Conservation (phyloP, 805 yeast genomes). For the Sugiyamaella chiloensis region DNA sequence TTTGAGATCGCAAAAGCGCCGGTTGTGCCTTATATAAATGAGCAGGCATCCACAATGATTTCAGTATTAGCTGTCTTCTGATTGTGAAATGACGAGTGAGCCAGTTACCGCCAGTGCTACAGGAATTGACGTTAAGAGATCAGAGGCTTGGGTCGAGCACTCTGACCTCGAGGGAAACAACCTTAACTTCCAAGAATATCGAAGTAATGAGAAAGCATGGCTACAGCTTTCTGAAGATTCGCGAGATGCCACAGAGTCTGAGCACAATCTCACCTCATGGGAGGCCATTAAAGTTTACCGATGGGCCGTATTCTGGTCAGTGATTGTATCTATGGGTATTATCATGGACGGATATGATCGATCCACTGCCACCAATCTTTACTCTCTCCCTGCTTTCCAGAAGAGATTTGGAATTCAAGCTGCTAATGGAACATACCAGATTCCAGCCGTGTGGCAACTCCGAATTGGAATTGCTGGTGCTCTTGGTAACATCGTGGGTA, state of each 20-base stretch:
- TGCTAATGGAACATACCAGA: constrained; percentile 28
- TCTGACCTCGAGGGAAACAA: neutral
- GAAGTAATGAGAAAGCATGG: constrained; percentile 9
- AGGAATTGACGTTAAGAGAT: neutral
- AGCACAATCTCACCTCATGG: constrained; percentile 27
- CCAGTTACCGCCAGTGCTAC: neutral
- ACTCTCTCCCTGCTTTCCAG: constrained; percentile 44
- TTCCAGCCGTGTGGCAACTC: constrained; percentile 44
- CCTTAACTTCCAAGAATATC: constrained; percentile 1
- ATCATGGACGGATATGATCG: constrained; percentile 50
- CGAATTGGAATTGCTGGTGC: constrained; percentile 26
- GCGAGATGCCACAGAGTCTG: constrained; percentile 21
- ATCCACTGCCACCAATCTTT: constrained; percentile 38
- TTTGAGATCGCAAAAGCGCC: neutral
- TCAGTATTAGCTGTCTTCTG: too few species aligned
- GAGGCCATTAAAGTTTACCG: constrained; percentile 41
- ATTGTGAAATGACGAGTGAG: neutral
- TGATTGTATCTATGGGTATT: constrained; percentile 41
- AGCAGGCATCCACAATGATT: neutral
- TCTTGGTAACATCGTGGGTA: constrained; percentile 39
- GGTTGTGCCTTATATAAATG: too few species aligned
- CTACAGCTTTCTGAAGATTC: constrained; percentile 5
- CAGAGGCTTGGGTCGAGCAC: constrained; percentile 3
- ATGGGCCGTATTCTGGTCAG: constrained; percentile 45
- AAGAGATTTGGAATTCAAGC: constrained; percentile 39